phyloP scores from a whole-genome alignment of 108 stramenopile genomes.

The Fragilariopsis cylindrus region DNA sequence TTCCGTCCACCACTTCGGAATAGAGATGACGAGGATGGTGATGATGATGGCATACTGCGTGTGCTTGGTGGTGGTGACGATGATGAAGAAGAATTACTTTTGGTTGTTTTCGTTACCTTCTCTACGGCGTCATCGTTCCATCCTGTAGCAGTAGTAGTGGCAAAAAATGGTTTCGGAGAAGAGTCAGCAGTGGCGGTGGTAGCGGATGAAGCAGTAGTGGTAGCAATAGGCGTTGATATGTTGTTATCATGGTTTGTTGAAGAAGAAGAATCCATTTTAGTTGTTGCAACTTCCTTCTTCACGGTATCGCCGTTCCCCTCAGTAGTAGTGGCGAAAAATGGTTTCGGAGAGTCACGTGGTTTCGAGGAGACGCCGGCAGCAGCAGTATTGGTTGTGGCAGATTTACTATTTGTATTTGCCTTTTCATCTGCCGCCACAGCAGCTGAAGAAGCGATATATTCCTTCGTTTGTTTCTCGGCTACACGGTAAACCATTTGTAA shows the following conservation, averaged over 20 bases:
- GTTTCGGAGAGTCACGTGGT: background rate
- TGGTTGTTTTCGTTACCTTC: background rate
- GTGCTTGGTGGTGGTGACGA: background rate
- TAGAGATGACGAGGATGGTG: background rate
- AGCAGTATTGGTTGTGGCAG: background rate
- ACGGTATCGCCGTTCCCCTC: background rate
- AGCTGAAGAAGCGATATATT: slow-evolving; percentile 3
- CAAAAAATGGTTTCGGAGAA: slow-evolving; percentile 5
- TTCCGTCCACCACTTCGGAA: slow-evolving; percentile 12
- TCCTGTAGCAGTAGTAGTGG: background rate
- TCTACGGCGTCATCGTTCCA: background rate
- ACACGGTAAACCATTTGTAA: slow-evolving; percentile 10
- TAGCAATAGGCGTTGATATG: background rate
- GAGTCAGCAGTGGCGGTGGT: background rate
- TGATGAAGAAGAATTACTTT: background rate
- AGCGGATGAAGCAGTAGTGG: background rate
- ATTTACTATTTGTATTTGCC: background rate
- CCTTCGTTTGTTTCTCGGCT: slow-evolving; percentile 12
- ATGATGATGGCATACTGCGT: background rate
- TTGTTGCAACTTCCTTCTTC: background rate
- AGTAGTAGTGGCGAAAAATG: background rate
- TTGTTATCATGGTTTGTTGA: background rate
- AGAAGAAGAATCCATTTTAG: background rate
- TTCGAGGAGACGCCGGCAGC: too few relatives aligned
- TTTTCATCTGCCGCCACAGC: background rate